Conservation (phyloP, 2,329 filamentous ascomycete species). For the Aspergillus sp. region DNA sequence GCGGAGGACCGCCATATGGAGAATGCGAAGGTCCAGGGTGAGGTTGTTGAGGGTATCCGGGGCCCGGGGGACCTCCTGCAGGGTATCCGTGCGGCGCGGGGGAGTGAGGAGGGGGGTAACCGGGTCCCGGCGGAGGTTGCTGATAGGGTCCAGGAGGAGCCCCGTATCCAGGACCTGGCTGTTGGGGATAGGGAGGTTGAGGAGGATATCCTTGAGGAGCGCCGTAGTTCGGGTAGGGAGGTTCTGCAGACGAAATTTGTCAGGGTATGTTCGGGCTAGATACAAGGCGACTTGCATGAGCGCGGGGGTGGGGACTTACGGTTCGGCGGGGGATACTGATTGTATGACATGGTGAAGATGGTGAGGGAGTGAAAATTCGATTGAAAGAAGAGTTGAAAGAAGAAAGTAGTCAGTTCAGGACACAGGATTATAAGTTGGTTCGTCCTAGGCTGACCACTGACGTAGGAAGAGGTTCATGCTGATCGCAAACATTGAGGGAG, state of each 20-base stretch:
- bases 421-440: no score
- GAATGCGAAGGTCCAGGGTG: slow-evolving; percentile 23
- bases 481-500: no score
- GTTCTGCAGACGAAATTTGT: no score
- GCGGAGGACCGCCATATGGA: slow-evolving; percentile 26
- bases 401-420: no score
- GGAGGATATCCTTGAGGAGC: background rate
- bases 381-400: background rate
- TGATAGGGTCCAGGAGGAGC: background rate
- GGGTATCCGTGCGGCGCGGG: background rate
- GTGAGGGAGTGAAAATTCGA: background rate
- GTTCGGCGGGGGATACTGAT: background rate
- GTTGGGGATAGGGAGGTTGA: background rate
- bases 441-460: no score
- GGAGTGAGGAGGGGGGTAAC: background rate
- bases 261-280: background rate
- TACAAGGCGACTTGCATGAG: background rate
- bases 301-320: background rate
- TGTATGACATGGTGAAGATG: background rate
- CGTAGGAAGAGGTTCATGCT: no score
- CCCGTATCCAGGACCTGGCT: background rate
- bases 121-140: no score
- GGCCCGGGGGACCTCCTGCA: background rate
- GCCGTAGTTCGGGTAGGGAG: no score
- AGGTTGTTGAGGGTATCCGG: background rate